These are phyloP conservation scores for Fraxinus albicans DNA, from an alignment of 305 asterid species.

Conservation along the genomic window DNA sequence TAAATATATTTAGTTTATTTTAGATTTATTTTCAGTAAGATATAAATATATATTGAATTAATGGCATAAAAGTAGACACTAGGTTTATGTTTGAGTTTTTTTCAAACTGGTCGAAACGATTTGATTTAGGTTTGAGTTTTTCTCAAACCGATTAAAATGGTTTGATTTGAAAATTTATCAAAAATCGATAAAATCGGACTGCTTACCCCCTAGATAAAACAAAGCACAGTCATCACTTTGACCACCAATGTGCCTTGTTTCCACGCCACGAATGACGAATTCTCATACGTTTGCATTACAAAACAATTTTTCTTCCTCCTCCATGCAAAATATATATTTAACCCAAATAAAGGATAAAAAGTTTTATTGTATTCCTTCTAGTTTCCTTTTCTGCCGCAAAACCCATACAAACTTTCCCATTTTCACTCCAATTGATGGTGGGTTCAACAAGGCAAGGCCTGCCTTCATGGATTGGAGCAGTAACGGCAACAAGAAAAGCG, in stretches of 20 bases:
- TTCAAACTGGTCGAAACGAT: too few species aligned
- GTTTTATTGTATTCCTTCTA: not conserved
- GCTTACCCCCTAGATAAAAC: too few species aligned
- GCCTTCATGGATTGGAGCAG: conserved; percentile 60
- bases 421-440: conserved; percentile 30
- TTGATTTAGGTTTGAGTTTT: too few species aligned
- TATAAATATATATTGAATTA: too few species aligned
- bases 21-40: too few species aligned
- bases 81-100: too few species aligned
- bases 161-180: too few species aligned
- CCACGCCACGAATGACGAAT: conserved; percentile 47
- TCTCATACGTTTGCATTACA: not conserved
- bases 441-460: conserved; percentile 47
- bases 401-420: not conserved
- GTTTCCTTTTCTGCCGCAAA: not conserved
- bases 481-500: conserved; percentile 44
- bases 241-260: conserved; percentile 28
- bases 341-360: not conserved
- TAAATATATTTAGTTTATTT: too few species aligned
- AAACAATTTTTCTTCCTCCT: not conserved
- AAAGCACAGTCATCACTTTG: not conserved
- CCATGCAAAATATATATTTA: conserved; percentile 24
- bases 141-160: too few species aligned
- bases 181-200: too few species aligned
- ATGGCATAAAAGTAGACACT: too few species aligned